A percentile compares a stretch with the other conserved stretches of the same genome.
Conservation (phyloP, 1,284 basidiomycete genomes). For the Phellopilus nigrolimitatus region DNA sequence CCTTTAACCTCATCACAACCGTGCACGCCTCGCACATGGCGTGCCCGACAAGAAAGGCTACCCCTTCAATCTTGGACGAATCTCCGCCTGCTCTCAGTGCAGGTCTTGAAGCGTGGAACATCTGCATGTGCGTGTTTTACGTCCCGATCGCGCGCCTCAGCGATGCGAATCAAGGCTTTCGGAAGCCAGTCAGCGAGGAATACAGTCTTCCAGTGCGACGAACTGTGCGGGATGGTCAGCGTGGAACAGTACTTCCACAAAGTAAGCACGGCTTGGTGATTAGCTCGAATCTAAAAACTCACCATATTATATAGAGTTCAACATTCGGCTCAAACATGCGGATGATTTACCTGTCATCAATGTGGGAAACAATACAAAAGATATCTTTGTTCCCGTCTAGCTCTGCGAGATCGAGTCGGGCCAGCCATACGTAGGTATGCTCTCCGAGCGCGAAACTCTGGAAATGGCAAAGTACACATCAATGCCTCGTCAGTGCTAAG, state of each 20-base stretch:
- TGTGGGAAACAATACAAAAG: slow-evolving; percentile 39
- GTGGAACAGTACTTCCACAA: slow-evolving; percentile 45
- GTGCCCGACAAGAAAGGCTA: slow-evolving; percentile 55
- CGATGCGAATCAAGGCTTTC: no score
- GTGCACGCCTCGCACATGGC: slow-evolving; percentile 54
- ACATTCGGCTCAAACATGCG: slow-evolving; percentile 43
- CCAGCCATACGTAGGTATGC: slow-evolving; percentile 48
- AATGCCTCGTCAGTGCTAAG: no score
- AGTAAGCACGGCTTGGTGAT: slow-evolving; percentile 48
- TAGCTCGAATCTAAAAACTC: not conserved
- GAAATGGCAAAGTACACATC: no score
- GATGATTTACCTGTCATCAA: slow-evolving; percentile 56
- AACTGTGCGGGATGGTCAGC: no score
- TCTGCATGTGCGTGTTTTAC: slow-evolving; percentile 74
- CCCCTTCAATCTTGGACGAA: slow-evolving; percentile 69
- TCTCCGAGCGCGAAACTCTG: slow-evolving; percentile 39
- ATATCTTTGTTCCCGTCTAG: slow-evolving; percentile 57
- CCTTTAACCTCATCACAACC: slow-evolving; percentile 63
- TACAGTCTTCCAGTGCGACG: no score
- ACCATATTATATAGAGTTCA: slow-evolving; percentile 43
- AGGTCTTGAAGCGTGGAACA: slow-evolving; percentile 70
- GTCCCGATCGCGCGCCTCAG: no score
- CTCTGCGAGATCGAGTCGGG: slow-evolving; percentile 58
- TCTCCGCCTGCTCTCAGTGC: slow-evolving; percentile 54
- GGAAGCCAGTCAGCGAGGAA: no score